Evolutionary conservation across 305 asterid genomes (phyloP).

Genomic region (Fraxinus nigra): DNA sequence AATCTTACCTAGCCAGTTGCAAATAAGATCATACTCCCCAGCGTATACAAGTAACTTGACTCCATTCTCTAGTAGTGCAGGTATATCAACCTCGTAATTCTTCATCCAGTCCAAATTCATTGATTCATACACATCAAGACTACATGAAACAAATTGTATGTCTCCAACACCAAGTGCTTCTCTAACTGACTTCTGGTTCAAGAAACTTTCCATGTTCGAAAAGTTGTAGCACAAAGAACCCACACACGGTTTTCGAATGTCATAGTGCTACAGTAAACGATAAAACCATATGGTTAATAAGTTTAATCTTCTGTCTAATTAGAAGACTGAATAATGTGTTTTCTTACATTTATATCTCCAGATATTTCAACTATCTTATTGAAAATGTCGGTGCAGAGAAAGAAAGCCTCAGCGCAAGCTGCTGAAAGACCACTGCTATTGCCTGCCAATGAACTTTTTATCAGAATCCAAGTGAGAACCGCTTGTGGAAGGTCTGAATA

Average conservation of each 20-base stretch:
- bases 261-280: constrained; percentile 37
- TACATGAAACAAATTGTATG: constrained; percentile 48
- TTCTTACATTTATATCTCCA: constrained; percentile 41
- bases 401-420: constrained; percentile 16
- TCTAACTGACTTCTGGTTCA: constrained; percentile 33
- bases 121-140: constrained; percentile 26
- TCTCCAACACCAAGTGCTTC: constrained; percentile 48
- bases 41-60: constrained; percentile 52
- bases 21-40: constrained; percentile 59
- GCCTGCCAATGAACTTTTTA: constrained; percentile 11
- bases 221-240: constrained; percentile 60
- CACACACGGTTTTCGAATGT: constrained; percentile 42
- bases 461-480: not conserved
- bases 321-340: not conserved
- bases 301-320: not conserved
- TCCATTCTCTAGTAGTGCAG: constrained; percentile 49
- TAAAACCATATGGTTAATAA: not conserved
- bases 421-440: not conserved
- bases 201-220: constrained; percentile 45
- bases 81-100: constrained; percentile 46
- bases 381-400: constrained; percentile 19
- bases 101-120: constrained; percentile 46
- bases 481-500: not conserved
- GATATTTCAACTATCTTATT: constrained; percentile 7
- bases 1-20: constrained; percentile 57